phyloP scores from a whole-genome alignment of 78 protist species.

The Mantamonas sphyraenae region DNA sequence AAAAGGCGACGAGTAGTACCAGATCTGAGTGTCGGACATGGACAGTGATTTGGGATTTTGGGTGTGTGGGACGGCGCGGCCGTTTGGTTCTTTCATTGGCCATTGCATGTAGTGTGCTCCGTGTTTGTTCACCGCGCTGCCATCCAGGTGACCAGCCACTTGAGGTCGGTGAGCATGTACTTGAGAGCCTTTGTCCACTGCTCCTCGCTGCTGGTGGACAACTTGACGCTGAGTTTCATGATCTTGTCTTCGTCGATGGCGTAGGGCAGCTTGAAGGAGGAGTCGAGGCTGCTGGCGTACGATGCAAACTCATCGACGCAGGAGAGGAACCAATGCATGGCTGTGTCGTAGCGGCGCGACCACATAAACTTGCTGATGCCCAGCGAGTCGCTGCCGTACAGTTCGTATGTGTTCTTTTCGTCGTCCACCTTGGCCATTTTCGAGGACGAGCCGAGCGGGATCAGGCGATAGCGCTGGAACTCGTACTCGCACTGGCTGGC shows the following conservation, averaged over 20 bases:
- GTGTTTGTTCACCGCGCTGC: too few relatives aligned
- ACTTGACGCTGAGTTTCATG: conserved; percentile 33
- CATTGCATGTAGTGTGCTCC: too few relatives aligned
- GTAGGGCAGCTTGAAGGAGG: background rate
- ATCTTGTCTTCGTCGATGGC: conserved; percentile 58
- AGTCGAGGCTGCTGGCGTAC: background rate
- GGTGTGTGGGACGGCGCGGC: too few relatives aligned
- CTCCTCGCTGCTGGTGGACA: conserved; percentile 51
- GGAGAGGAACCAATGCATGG: background rate
- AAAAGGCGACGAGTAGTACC: too few relatives aligned
- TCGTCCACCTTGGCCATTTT: conserved; percentile 8
- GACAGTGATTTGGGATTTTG: too few relatives aligned
- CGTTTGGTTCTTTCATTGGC: too few relatives aligned
- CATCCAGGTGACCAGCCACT: conserved; percentile 60
- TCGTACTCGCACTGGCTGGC: conserved; percentile 29
- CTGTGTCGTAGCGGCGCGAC: background rate
- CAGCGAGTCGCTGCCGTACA: background rate
- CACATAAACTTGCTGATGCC: background rate
- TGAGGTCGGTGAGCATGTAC: conserved; percentile 64
- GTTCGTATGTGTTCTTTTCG: background rate
- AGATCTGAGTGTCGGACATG: too few relatives aligned
- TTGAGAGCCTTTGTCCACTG: conserved; percentile 77
- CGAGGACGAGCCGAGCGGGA: conserved; percentile 49
- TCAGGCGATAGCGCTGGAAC: conserved; percentile 22
- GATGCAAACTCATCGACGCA: conserved; percentile 4